Evolutionary conservation across 2,329 filamentous ascomycete species (phyloP).

Genomic region (Aspergillus sp.): DNA sequence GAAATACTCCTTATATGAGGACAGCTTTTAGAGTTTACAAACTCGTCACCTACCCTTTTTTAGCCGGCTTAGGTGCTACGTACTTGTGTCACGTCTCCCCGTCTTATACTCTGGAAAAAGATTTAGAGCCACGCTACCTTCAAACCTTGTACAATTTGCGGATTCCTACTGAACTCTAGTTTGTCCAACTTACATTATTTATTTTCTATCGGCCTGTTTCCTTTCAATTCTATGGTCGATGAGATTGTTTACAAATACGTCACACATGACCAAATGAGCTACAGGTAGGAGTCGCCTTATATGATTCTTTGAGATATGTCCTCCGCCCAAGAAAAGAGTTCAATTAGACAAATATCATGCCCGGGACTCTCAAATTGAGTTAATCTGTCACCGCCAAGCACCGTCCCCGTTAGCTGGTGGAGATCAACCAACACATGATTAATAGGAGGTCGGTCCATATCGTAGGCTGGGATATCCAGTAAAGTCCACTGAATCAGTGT

Average conservation of each 20-base stretch:
- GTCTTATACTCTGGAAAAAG: too few relatives aligned
- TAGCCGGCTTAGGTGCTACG: too few relatives aligned
- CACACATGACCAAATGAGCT: too few relatives aligned
- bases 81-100: too few relatives aligned
- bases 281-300: not conserved
- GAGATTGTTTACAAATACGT: too few relatives aligned
- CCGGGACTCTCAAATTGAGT: too few relatives aligned
- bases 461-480: not conserved
- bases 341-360: not conserved
- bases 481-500: too few relatives aligned
- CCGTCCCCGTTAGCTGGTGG: not conserved
- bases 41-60: too few relatives aligned
- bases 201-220: not conserved
- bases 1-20: too few relatives aligned
- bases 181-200: not conserved
- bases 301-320: not conserved
- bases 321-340: not conserved
- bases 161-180: not conserved
- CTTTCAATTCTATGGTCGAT: not conserved
- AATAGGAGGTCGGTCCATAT: not conserved
- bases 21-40: too few relatives aligned
- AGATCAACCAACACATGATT: not conserved
- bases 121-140: not conserved
- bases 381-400: not conserved
- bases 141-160: not conserved